These are phyloP conservation scores for Nannizziopsis arthrosporioides DNA, from an alignment of 2,329 filamentous ascomycete genomes.

Conservation along the genomic window DNA sequence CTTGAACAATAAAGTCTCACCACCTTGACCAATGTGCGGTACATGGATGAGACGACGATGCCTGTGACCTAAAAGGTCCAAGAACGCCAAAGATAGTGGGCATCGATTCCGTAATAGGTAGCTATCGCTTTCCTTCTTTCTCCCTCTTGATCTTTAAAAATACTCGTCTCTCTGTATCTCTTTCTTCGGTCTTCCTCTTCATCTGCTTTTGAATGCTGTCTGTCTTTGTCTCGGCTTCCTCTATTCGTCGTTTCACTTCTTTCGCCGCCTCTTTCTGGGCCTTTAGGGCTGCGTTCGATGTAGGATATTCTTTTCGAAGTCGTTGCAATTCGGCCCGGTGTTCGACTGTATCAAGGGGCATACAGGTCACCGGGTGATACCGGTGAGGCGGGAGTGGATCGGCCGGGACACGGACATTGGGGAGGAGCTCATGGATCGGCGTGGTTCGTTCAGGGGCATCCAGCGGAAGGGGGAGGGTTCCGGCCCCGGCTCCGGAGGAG, in stretches of 20 bases:
- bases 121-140: slow-evolving; percentile 19
- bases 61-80: not conserved
- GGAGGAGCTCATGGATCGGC: slow-evolving; percentile 30
- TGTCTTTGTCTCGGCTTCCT: slow-evolving; percentile 29
- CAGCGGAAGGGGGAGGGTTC: slow-evolving; percentile 23
- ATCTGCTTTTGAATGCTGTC: slow-evolving; percentile 31
- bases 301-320: slow-evolving; percentile 28
- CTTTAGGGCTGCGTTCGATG: slow-evolving; percentile 26
- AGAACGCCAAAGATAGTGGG: too few relatives aligned
- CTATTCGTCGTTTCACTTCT: slow-evolving; percentile 29
- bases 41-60: too few relatives aligned
- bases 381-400: slow-evolving; percentile 24
- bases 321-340: slow-evolving; percentile 24
- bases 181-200: slow-evolving; percentile 34
- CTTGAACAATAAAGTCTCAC: too few relatives aligned
- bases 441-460: slow-evolving; percentile 28
- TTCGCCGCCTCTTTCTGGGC: slow-evolving; percentile 30
- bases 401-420: slow-evolving; percentile 31
- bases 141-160: slow-evolving; percentile 33
- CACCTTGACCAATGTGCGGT: too few relatives aligned
- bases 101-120: not conserved
- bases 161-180: slow-evolving; percentile 33
- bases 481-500: slow-evolving; percentile 24
- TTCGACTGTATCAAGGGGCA: slow-evolving; percentile 24
- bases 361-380: slow-evolving; percentile 32